phyloP scores from a whole-genome alignment of 805 yeast species.

The Lipomyces yamadae region DNA sequence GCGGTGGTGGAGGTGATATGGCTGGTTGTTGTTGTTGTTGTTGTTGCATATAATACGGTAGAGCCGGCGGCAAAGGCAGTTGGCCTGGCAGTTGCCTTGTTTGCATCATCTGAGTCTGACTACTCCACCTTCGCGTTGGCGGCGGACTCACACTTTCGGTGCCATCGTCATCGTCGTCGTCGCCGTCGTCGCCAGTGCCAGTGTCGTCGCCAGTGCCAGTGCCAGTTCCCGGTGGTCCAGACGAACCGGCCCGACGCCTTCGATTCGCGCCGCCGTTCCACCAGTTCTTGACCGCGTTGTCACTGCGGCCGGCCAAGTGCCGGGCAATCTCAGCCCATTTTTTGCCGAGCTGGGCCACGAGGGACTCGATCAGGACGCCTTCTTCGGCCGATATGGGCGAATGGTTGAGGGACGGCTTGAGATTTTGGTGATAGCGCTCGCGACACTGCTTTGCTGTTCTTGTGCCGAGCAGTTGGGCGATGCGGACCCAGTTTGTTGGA shows the following conservation, averaged over 20 bases:
- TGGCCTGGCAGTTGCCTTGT: no score
- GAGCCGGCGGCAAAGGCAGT: background rate
- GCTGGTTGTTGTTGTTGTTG: no score
- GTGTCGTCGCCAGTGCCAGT: background rate
- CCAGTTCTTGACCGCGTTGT: conserved; percentile 92
- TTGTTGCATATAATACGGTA: background rate
- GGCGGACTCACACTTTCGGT: conserved; percentile 1
- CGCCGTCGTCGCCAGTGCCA: background rate
- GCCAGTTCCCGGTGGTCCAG: background rate
- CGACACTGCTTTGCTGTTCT: conserved; percentile 91
- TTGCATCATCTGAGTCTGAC: background rate
- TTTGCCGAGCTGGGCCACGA: conserved; percentile 80
- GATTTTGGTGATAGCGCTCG: conserved; percentile 88
- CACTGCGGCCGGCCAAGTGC: conserved; percentile 78
- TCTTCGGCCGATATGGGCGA: conserved; percentile 84
- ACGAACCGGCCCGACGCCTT: conserved; percentile 53
- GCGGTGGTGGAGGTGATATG: conserved; percentile 2
- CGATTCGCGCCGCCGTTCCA: conserved; percentile 90
- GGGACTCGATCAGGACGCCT: conserved; percentile 76
- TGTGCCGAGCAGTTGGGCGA: conserved; percentile 71
- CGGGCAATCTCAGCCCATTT: conserved; percentile 94
- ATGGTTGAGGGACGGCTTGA: conserved; percentile 81
- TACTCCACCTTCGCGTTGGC: background rate
- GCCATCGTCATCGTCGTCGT: background rate
- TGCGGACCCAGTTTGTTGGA: conserved; percentile 87